phyloP scores from a whole-genome alignment of 2,329 filamentous ascomycete genomes.

The Lecanicillium sp. region DNA sequence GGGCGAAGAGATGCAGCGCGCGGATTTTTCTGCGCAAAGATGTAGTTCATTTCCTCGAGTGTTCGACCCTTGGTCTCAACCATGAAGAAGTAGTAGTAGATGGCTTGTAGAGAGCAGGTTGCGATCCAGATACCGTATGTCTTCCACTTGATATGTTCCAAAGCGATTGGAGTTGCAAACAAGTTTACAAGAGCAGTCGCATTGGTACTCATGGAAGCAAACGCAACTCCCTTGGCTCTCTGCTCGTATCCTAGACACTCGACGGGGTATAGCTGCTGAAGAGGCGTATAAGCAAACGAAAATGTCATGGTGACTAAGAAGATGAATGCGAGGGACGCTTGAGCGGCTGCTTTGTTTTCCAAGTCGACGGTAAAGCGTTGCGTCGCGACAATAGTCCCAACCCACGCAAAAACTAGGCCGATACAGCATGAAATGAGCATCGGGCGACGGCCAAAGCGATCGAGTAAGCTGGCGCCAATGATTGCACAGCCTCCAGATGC shows the following conservation, averaged over 20 bases:
- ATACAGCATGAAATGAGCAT: slow-evolving; percentile 38
- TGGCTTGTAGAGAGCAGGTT: slow-evolving; percentile 1
- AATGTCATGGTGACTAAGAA: slow-evolving; percentile 35
- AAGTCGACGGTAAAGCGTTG: slow-evolving; percentile 16
- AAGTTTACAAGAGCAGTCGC: slow-evolving; percentile 23
- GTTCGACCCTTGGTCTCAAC: slow-evolving; percentile 19
- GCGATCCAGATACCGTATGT: slow-evolving; percentile 28
- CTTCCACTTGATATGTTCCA: slow-evolving; percentile 32
- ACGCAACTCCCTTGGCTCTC: slow-evolving; percentile 30
- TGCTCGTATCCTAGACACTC: slow-evolving; percentile 31
- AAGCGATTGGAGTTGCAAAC: slow-evolving; percentile 31
- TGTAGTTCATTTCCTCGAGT: slow-evolving; percentile 17
- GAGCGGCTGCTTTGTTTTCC: slow-evolving; percentile 5
- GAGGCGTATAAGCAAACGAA: slow-evolving; percentile 36
- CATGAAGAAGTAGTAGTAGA: slow-evolving; percentile 23
- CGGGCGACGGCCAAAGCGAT: slow-evolving; percentile 40
- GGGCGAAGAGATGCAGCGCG: slow-evolving; percentile 8
- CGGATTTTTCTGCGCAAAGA: slow-evolving; percentile 17
- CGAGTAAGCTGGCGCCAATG: slow-evolving; percentile 38
- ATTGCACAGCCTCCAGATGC: slow-evolving; percentile 40
- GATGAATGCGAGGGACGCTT: slow-evolving; percentile 23
- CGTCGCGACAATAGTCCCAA: slow-evolving; percentile 34
- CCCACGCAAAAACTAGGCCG: slow-evolving; percentile 31
- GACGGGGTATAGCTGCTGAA: slow-evolving; percentile 36
- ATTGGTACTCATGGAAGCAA: slow-evolving; percentile 26